A percentile compares a stretch with the other conserved stretches of the same genome.
Evolutionary conservation across 495 filamentous ascomycete genomes (phyloP).

Genomic region (Viridothelium virens): DNA sequence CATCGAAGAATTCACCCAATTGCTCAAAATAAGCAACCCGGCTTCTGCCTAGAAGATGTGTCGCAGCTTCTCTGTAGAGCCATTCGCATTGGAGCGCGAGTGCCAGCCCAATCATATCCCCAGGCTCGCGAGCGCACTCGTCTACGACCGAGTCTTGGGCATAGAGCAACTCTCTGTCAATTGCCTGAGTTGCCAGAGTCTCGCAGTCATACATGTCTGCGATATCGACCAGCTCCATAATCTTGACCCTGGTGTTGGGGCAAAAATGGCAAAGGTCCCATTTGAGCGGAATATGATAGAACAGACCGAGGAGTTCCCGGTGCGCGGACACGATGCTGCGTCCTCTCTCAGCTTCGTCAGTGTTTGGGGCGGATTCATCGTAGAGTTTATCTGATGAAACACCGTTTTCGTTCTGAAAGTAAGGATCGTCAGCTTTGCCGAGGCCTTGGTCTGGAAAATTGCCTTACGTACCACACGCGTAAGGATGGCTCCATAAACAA

Average conservation of each 20-base stretch:
- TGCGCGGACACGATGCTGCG: not conserved
- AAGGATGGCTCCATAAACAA: not conserved
- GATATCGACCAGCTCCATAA: not conserved
- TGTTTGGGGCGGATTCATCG: not conserved
- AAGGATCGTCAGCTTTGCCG: not conserved
- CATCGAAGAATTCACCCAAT: not conserved
- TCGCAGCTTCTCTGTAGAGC: slow-evolving; percentile 11
- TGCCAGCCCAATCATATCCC: slow-evolving; percentile 11
- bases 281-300: not conserved
- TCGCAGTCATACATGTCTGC: not conserved
- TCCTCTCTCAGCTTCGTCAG: not conserved
- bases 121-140: not conserved
- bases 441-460: not conserved
- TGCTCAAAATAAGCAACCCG: not conserved
- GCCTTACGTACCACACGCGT: not conserved
- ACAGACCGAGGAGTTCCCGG: slow-evolving; percentile 13
- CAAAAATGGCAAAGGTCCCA: not conserved
- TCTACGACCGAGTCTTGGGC: not conserved
- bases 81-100: slow-evolving; percentile 1
- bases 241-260: not conserved
- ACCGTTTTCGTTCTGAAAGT: not conserved
- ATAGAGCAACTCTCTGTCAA: slow-evolving; percentile 4
- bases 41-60: not conserved
- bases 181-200: not conserved
- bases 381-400: not conserved